Base-by-base conservation (phyloP, 495 filamentous ascomycete genomes). In the Collariella sp. region DNA sequence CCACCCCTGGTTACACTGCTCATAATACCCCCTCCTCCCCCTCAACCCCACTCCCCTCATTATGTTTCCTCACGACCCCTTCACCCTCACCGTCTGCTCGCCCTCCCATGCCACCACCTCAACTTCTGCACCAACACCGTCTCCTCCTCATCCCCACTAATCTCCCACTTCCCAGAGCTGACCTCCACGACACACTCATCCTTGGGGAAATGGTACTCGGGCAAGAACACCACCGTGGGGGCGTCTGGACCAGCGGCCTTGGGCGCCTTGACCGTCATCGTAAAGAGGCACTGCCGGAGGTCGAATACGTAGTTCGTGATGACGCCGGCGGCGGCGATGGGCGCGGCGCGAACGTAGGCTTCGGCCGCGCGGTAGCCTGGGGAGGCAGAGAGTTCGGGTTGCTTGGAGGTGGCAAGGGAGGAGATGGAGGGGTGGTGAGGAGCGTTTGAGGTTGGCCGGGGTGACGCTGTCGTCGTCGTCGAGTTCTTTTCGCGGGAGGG, bases 51-150 rank as follows among this genome's bases (percentile, higher is more conserved):
- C 65, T 60, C 7, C 64, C 54, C 19, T 45, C 54, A 44, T 74
- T 76, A 29, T 73, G 62, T 36, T 67, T 70, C 54, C 65, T 67
- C 40, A 84, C 81, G 13, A 90, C 72, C 0, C 93, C 50, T 80
- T 83, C 18, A 96, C 76, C 57, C 78, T 88, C 58, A 97, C 76
- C 22, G 74, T 79, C 70, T 97, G 91, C 54, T 89, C 78, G 0
- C 91, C 94, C 42, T 83, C 83, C 79, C 83, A 70, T 97, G 89
- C 88, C 88, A 95, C 93, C 93, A 98, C 58, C 77, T 78, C 23
- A 98, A 72, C 43, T 79, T 76, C 67, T 94, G 93, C 18, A 86
- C 61, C 62, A 79, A 72, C n/a, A 79, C 78, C 1, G 76, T 77
- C 59, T 85, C 76, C 11, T 80, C 76, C 23, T 90, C 85, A 26